Base-by-base conservation (phyloP, 352 stramenopile genomes). In the Halophytophthora polymorphica region DNA sequence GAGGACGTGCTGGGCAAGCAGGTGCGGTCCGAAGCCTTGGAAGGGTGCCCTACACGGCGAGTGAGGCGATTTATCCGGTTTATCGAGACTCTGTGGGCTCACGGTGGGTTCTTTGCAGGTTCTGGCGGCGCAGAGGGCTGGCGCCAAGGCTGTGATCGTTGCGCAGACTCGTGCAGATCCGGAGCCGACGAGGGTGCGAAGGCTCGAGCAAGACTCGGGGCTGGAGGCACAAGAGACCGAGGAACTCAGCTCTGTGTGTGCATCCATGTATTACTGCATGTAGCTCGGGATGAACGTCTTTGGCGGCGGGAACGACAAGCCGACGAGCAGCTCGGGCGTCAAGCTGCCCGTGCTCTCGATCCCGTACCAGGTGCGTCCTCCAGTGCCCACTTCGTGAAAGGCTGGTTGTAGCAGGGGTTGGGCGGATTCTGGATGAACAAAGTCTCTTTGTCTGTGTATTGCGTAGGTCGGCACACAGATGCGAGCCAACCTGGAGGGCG, bases 1-100 rank as follows among this genome's bases (percentile, higher is more conserved):
- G 67, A 86, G 4, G 77, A 90, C 48, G 73, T 84, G 3, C 45
- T 90, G n/a, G 64, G 69, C 43, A 85, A 88, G 28, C 75, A 90
- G 76, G 80, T 86, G 33, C 11, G 31, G 39, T 11, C 1, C 11
- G 1, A 10, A 31, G 25, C 25, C 4, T 8, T 4, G 25, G 25
- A 31, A 31, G 8, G 4, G 10, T 33, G 10, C 34, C 19, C 38
- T 13, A 0, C 14, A 4, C 12, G 29, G 22, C 17, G 29, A 18
- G 38, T 10, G 14, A 25, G n/a, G 38, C 23, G 33, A 39, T 11
- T 36, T 3, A 25, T 42, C 2, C 31, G 18, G 18, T 14, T 37
- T 28, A 17, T 29, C 15, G 22, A 0, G 14, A 4, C 8, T 31
- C 4, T 31, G 19, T 38, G 17, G 8, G 14, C 37, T 66, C 39